Conservation (phyloP, 345 rosid species). For the Eucalyptus pauciflora region DNA sequence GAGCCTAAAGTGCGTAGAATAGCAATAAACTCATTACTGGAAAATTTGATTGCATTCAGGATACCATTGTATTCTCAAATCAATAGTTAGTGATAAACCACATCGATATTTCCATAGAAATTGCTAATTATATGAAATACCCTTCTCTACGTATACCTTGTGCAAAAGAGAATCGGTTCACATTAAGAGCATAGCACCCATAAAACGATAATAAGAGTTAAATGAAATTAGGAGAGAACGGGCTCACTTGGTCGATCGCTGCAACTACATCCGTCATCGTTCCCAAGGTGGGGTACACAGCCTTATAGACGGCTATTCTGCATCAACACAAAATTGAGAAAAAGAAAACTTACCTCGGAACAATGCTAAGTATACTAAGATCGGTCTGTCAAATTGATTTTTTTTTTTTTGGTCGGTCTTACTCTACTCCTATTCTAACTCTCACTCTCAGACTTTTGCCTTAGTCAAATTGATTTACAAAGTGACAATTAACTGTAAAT, state of each 20-base stretch:
- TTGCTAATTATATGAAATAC: neutral
- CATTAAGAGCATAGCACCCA: neutral
- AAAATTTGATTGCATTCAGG: neutral
- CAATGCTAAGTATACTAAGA: neutral
- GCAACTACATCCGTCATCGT: slow-evolving; percentile 77
- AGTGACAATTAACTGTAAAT: neutral
- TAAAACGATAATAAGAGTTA: neutral
- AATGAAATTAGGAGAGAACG: neutral
- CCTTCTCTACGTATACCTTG: neutral
- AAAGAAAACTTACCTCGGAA: neutral
- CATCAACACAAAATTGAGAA: neutral
- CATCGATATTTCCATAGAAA: neutral
- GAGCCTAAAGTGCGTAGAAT: no score
- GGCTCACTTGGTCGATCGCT: slow-evolving; percentile 75
- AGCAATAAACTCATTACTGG: neutral
- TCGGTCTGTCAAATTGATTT: neutral
- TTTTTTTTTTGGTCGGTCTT: no score
- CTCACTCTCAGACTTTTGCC: no score
- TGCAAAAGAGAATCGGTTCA: neutral
- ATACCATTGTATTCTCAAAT: neutral
- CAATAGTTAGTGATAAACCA: neutral
- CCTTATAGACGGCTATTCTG: slow-evolving; percentile 84
- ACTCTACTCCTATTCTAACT: no score
- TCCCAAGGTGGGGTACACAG: slow-evolving; percentile 66
- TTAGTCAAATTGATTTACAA: neutral